phyloP scores from a whole-genome alignment of 2,329 filamentous ascomycete species.

The Pestalotiopsis sp. region DNA sequence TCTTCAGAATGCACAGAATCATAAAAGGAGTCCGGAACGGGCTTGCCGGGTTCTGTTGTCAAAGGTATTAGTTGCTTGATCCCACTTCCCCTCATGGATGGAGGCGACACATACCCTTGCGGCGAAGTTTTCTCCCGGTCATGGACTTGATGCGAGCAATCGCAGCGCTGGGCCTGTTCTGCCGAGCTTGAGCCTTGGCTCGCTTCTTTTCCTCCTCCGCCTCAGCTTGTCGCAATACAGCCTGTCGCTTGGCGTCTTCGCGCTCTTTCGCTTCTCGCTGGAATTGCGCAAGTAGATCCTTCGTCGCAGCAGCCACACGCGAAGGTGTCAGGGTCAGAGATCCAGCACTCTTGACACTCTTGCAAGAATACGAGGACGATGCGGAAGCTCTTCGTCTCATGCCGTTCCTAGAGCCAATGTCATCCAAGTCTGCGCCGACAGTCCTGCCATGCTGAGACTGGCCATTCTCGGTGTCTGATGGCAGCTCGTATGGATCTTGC shows the following conservation, averaged over 20 bases:
- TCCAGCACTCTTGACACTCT: background rate
- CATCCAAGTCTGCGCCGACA: no score
- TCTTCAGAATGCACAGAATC: slow-evolving; percentile 1
- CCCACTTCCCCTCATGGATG: background rate
- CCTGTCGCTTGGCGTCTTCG: background rate
- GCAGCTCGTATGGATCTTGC: slow-evolving; percentile 6
- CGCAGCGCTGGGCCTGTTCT: background rate
- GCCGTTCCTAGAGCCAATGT: background rate
- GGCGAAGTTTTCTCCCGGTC: background rate
- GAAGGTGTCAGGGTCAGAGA: background rate
- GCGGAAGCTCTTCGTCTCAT: background rate
- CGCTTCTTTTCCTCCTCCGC: background rate
- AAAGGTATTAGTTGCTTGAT: background rate
- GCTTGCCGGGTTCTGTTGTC: background rate
- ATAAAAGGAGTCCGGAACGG: background rate
- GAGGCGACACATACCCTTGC: background rate
- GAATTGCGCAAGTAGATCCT: background rate
- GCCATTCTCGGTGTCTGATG: background rate
- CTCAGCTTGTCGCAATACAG: background rate
- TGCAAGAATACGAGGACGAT: background rate
- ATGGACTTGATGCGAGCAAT: slow-evolving; percentile 9
- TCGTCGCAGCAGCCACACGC: background rate
- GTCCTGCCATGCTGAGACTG: background rate
- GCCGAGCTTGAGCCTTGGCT: background rate
- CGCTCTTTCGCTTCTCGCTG: background rate